phyloP scores from a whole-genome alignment of 768 basidiomycete species.

The Panaeolus papilionaceus region DNA sequence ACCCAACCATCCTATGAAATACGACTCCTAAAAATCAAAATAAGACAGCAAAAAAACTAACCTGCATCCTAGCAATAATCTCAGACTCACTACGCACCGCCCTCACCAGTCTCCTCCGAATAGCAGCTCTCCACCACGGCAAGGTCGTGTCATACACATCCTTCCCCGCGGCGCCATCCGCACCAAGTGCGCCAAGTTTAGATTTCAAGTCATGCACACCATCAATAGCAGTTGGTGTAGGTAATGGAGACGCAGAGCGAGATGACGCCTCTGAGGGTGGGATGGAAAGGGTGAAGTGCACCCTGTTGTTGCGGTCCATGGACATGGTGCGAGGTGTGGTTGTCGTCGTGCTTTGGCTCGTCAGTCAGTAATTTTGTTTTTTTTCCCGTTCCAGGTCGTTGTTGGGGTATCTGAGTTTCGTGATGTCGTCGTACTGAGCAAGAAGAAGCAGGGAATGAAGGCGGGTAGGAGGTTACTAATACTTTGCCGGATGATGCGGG shows the following conservation, averaged over 20 bases:
- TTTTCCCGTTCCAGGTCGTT: too few species aligned
- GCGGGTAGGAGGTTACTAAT: too few species aligned
- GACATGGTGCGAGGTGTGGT: too few species aligned
- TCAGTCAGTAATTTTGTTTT: too few species aligned
- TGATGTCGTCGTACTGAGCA: too few species aligned
- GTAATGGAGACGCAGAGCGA: constrained; percentile 39
- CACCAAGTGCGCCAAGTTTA: constrained; percentile 22
- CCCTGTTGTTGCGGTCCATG: constrained; percentile 19
- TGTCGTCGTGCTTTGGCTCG: too few species aligned
- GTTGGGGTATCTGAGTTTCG: too few species aligned
- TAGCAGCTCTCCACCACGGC: constrained; percentile 67
- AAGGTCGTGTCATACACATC: constrained; percentile 72
- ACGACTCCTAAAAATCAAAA: not conserved
- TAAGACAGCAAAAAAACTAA: constrained; percentile 29
- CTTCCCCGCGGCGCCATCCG: constrained; percentile 35
- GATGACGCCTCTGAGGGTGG: constrained; percentile 41
- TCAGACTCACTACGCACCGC: constrained; percentile 64
- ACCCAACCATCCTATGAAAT: too few species aligned
- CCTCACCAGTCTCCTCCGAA: constrained; percentile 60
- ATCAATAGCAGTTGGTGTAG: constrained; percentile 25
- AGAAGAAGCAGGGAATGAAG: too few species aligned
- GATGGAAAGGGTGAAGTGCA: constrained; percentile 37
- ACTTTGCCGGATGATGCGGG: too few species aligned
- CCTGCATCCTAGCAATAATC: constrained; percentile 74
- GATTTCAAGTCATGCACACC: constrained; percentile 21